phyloP scores from a whole-genome alignment of 2,329 filamentous ascomycete genomes.

The Colletotrichum eleusines region DNA sequence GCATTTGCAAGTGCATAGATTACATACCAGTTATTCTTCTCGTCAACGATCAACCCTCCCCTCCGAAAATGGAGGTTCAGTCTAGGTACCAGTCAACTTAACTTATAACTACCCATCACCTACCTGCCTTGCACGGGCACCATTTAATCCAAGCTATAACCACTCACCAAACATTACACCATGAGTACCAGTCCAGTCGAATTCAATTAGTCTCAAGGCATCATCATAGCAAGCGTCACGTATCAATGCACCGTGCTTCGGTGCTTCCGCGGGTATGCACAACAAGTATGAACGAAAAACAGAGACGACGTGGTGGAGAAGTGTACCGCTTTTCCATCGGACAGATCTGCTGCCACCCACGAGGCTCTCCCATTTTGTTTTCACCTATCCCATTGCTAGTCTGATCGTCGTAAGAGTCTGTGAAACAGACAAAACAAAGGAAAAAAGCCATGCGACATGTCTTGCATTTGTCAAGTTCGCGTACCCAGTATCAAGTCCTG shows the following conservation, averaged over 20 bases:
- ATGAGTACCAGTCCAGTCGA: too few species aligned
- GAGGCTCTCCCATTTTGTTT: slow-evolving; percentile 52
- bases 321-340: slow-evolving; percentile 52
- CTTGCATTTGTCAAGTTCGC: slow-evolving; percentile 49
- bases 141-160: background rate
- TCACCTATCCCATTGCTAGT: slow-evolving; percentile 45
- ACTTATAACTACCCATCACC: background rate
- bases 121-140: background rate
- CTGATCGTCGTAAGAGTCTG: slow-evolving; percentile 46
- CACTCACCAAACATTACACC: too few species aligned
- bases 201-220: background rate
- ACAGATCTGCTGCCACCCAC: slow-evolving; percentile 51
- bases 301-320: slow-evolving; percentile 36
- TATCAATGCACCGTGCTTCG: background rate
- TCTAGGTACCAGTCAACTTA: background rate
- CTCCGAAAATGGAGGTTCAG: background rate
- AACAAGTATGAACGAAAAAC: slow-evolving; percentile 22
- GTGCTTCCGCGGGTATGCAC: slow-evolving; percentile 2
- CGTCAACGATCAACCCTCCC: background rate
- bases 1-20: background rate
- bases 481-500: slow-evolving; percentile 56
- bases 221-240: background rate
- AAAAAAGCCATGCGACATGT: slow-evolving; percentile 52
- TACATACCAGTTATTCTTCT: background rate
- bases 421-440: slow-evolving; percentile 54